phyloP scores from a whole-genome alignment of 768 basidiomycete species.

The Mycena kentingensis region DNA sequence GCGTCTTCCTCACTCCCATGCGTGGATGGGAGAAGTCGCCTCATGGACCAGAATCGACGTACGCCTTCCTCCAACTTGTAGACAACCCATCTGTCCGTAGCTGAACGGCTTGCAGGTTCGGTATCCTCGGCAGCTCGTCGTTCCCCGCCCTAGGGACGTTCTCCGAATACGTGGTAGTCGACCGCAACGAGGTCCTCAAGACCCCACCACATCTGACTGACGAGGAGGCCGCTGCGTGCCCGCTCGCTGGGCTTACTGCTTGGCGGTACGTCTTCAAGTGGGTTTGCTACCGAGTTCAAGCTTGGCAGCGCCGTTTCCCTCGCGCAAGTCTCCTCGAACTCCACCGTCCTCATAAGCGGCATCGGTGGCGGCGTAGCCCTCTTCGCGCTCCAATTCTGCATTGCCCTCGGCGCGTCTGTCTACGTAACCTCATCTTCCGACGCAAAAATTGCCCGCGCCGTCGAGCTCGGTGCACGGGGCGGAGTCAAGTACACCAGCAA shows the following conservation, averaged over 20 bases:
- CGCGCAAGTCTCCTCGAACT: constrained; percentile 59
- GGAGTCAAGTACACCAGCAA: constrained; percentile 66
- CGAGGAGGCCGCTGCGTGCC: constrained; percentile 74
- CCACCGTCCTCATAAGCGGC: constrained; percentile 80
- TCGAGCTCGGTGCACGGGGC: constrained; percentile 71
- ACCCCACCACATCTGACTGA: constrained; percentile 71
- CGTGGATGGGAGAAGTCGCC: constrained; percentile 75
- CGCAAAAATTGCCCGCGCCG: constrained; percentile 69
- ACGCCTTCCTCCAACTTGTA: constrained; percentile 22
- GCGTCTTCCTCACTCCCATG: constrained; percentile 76
- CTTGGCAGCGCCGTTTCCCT: background rate
- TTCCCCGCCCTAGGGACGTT: constrained; percentile 69
- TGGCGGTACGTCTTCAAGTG: constrained; percentile 62
- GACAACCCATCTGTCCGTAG: constrained; percentile 7
- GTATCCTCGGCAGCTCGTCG: constrained; percentile 63
- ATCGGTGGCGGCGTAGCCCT: constrained; percentile 86
- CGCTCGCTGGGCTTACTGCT: constrained; percentile 75
- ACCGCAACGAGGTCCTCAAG: constrained; percentile 63
- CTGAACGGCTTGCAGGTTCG: constrained; percentile 44
- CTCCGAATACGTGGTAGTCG: constrained; percentile 73
- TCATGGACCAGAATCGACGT: constrained; percentile 67
- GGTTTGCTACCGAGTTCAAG: background rate
- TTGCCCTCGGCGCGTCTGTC: constrained; percentile 77
- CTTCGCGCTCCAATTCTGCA: constrained; percentile 69
- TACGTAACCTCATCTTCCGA: constrained; percentile 76